Evolutionary conservation across 805 yeast species (phyloP).

Genomic region (Nakazawaea wyomingensis): DNA sequence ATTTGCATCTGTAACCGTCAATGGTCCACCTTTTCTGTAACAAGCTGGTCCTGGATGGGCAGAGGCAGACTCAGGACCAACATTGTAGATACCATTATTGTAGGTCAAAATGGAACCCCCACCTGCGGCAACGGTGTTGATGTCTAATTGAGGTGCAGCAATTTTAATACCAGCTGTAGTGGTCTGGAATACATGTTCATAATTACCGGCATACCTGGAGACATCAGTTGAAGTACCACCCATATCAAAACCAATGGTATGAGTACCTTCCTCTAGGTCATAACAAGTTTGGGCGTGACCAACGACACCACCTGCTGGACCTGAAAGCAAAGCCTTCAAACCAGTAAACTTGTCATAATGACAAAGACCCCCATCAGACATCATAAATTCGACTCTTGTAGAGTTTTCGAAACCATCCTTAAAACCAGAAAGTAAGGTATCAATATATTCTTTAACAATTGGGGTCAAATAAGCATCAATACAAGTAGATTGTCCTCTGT

Average conservation of each 20-base stretch:
- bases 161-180: constrained; percentile 29
- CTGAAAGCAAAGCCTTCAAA: constrained; percentile 46
- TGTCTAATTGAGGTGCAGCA: constrained; percentile 30
- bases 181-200: constrained; percentile 26
- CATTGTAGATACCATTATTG: constrained; percentile 33
- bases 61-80: constrained; percentile 44
- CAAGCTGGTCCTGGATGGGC: constrained; percentile 47
- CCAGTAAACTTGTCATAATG: constrained; percentile 50
- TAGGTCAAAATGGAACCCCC: constrained; percentile 25
- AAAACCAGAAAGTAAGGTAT: constrained; percentile 30
- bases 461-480: constrained; percentile 41
- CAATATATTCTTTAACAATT: constrained; percentile 33
- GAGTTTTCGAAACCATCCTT: constrained; percentile 24
- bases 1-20: constrained; percentile 44
- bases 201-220: constrained; percentile 27
- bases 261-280: constrained; percentile 24
- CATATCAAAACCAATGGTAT: constrained; percentile 31
- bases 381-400: constrained; percentile 48
- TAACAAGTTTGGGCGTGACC: constrained; percentile 51
- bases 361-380: constrained; percentile 53
- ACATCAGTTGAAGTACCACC: constrained; percentile 36
- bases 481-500: constrained; percentile 36
- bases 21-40: constrained; percentile 43
- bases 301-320: constrained; percentile 62
- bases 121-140: constrained; percentile 28